Percentiles rank a stretch among this genome's conserved stretches.
Conservation (phyloP, 108 stramenopile genomes). For the Epipyxis sp. region DNA sequence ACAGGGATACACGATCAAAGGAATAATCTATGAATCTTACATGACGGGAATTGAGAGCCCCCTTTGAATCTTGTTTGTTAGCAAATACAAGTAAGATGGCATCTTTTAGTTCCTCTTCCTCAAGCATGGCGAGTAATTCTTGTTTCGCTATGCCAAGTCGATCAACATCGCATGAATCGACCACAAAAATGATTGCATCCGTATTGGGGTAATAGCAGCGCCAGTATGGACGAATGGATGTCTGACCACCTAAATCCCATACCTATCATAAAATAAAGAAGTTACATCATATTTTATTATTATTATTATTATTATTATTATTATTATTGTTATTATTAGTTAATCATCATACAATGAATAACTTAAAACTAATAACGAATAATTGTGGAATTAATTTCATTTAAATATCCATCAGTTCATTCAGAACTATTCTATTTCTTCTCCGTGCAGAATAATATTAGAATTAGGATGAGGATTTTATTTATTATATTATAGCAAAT, state of each 20-base stretch:
- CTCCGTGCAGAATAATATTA: too few species aligned
- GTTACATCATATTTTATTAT: too few species aligned
- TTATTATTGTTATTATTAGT: too few species aligned
- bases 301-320: too few species aligned
- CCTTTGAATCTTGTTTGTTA: slow-evolving; percentile 99
- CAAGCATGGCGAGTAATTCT: slow-evolving; percentile 93
- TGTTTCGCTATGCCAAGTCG: slow-evolving; percentile 88
- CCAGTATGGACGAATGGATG: slow-evolving; percentile 98
- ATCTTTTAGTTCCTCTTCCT: slow-evolving; percentile 93
- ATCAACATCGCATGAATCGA: slow-evolving; percentile 93
- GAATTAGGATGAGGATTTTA: too few species aligned
- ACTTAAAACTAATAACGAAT: too few species aligned
- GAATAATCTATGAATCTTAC: too few species aligned
- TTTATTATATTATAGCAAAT: too few species aligned
- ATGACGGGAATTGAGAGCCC: slow-evolving; percentile 85
- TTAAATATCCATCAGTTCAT: too few species aligned
- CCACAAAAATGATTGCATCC: slow-evolving; percentile 98
- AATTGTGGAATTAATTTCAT: too few species aligned
- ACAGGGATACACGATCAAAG: neutral
- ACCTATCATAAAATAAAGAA: slow-evolving; percentile 58
- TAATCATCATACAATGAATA: too few species aligned
- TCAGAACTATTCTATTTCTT: too few species aligned
- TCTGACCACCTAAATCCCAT: slow-evolving; percentile 99
- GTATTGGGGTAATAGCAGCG: slow-evolving; percentile 99
- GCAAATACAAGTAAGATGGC: slow-evolving; percentile 96